A percentile compares a stretch with the other conserved stretches of the same genome.
phyloP scores from a whole-genome alignment of 169 alveolate genomes.

The Eimeria praecox region DNA sequence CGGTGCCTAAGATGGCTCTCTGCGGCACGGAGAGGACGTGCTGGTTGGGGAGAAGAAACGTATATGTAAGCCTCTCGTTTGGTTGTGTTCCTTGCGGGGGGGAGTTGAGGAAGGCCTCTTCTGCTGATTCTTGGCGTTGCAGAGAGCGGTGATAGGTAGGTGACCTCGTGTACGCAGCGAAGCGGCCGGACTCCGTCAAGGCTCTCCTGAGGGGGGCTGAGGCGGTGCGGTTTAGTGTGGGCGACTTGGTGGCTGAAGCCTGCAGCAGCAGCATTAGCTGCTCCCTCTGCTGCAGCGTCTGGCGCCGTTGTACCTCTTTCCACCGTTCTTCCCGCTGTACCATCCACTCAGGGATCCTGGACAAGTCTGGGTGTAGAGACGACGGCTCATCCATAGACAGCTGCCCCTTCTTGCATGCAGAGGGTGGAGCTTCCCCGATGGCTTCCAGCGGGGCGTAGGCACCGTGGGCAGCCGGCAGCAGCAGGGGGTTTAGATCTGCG shows the following conservation, averaged over 20 bases:
- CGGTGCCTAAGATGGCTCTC: constrained; percentile 72
- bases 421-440: constrained; percentile 18
- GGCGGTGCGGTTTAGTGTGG: constrained; percentile 1
- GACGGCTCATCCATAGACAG: constrained; percentile 13
- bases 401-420: not conserved
- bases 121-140: not conserved
- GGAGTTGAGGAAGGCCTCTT: not conserved
- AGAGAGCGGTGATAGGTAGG: not conserved
- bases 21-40: constrained; percentile 81
- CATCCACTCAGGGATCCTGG: constrained; percentile 63
- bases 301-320: constrained; percentile 38
- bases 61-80: constrained; percentile 69
- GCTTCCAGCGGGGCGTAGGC: constrained; percentile 56
- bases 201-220: constrained; percentile 33
- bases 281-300: constrained; percentile 63
- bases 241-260: constrained; percentile 28
- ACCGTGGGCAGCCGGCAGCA: constrained; percentile 83
- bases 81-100: not conserved
- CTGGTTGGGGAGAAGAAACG: constrained; percentile 66
- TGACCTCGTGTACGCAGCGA: not conserved
- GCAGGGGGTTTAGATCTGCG: constrained; percentile 84
- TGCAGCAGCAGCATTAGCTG: constrained; percentile 51
- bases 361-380: constrained; percentile 71
- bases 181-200: not conserved
- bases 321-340: constrained; percentile 60